These are phyloP conservation scores for Aquanectria penicillioides DNA, from an alignment of 2,329 filamentous ascomycete genomes.

Conservation along the genomic window DNA sequence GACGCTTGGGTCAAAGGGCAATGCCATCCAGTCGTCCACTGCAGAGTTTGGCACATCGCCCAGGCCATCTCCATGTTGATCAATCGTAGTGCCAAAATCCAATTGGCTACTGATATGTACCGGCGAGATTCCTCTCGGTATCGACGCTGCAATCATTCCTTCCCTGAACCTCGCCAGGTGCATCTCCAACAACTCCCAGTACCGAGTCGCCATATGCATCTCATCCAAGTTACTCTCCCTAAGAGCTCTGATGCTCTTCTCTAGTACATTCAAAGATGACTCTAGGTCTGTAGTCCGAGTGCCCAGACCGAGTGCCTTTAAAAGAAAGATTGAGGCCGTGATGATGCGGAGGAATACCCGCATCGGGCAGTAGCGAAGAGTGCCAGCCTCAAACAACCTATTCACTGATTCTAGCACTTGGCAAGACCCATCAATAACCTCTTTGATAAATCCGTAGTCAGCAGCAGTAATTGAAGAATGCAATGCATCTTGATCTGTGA, in stretches of 20 bases:
- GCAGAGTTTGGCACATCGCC: neutral
- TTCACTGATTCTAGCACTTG: slow-evolving; percentile 61
- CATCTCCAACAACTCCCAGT: slow-evolving; percentile 27
- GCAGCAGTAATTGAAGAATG: slow-evolving; percentile 55
- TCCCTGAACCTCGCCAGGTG: slow-evolving; percentile 18
- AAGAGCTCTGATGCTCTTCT: slow-evolving; percentile 17
- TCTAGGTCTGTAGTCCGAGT: slow-evolving; percentile 22
- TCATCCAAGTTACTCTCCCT: slow-evolving; percentile 24
- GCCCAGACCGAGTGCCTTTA: slow-evolving; percentile 46
- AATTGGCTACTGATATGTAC: neutral
- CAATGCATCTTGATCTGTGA: slow-evolving; percentile 6
- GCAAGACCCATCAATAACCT: slow-evolving; percentile 64
- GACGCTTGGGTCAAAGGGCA: slow-evolving; percentile 16
- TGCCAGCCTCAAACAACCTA: slow-evolving; percentile 55
- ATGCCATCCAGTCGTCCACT: slow-evolving; percentile 14
- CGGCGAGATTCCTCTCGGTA: slow-evolving; percentile 14
- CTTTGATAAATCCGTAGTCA: slow-evolving; percentile 65
- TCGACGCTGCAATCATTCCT: slow-evolving; percentile 15
- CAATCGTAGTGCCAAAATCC: neutral
- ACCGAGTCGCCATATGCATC: slow-evolving; percentile 29
- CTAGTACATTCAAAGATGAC: slow-evolving; percentile 11
- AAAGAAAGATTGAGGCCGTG: slow-evolving; percentile 64
- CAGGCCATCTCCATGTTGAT: neutral
- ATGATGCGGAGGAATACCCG: slow-evolving; percentile 64
- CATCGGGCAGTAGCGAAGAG: slow-evolving; percentile 62